phyloP scores from a whole-genome alignment of 2,329 filamentous ascomycete species.

The Triangularia setosa region DNA sequence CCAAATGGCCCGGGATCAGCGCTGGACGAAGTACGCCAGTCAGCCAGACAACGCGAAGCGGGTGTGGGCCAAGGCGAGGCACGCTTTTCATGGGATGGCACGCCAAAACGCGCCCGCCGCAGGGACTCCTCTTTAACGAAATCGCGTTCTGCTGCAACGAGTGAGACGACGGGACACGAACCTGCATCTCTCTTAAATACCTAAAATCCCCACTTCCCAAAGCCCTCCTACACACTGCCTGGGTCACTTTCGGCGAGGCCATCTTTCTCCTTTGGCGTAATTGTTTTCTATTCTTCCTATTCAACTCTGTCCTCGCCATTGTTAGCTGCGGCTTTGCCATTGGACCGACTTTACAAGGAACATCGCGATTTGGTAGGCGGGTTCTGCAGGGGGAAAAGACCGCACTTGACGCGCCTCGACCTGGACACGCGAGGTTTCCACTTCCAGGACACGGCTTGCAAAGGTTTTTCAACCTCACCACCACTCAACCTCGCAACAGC shows the following conservation, averaged over 20 bases:
- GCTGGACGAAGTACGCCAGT: constrained; percentile 11
- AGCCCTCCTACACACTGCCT: constrained; percentile 16
- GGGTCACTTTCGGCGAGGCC: constrained; percentile 28
- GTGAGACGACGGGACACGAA: constrained; percentile 6
- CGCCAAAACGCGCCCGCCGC: constrained; percentile 20
- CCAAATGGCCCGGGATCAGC: constrained; percentile 10
- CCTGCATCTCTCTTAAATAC: constrained; percentile 31
- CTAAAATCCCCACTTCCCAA: constrained; percentile 24
- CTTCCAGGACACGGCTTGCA: constrained; percentile 7
- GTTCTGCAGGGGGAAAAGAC: constrained; percentile 7
- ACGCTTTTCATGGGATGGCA: constrained; percentile 5
- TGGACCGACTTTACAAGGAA: constrained; percentile 16
- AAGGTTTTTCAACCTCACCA: constrained; percentile 7
- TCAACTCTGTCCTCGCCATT: background rate
- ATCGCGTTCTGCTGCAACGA: constrained; percentile 26
- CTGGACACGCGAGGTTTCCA: constrained; percentile 10
- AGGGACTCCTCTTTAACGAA: constrained; percentile 18
- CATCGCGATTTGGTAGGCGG: constrained; percentile 12
- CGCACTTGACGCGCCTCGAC: constrained; percentile 23
- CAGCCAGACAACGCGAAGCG: constrained; percentile 4
- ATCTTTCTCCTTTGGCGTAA: constrained; percentile 10
- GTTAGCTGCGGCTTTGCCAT: background rate
- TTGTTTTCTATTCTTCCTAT: constrained; percentile 15
- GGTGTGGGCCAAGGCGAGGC: constrained; percentile 6
- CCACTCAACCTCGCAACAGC: background rate